These are phyloP conservation scores for Aspergillus nidulans DNA, from an alignment of 495 filamentous ascomycete species.

Conservation along the genomic window DNA sequence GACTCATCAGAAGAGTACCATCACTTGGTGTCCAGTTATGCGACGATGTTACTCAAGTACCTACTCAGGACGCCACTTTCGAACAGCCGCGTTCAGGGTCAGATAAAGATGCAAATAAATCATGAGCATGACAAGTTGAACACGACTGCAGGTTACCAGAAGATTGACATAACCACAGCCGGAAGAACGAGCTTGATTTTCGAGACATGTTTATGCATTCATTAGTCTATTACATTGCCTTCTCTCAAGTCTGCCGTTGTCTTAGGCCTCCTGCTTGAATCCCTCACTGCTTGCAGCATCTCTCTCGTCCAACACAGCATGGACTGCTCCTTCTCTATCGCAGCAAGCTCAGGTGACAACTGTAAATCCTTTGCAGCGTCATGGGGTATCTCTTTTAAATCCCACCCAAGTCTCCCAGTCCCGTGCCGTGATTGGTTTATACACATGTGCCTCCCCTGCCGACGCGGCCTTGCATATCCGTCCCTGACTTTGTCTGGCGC, in stretches of 20 bases:
- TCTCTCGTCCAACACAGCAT: neutral
- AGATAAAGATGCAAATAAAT: too few relatives aligned
- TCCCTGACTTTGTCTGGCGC: too few relatives aligned
- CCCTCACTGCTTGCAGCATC: neutral
- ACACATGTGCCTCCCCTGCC: neutral
- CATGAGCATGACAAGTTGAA: neutral
- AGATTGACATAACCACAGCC: neutral
- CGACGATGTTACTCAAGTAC: too few relatives aligned
- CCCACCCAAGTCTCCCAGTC: neutral
- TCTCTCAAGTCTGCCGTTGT: neutral
- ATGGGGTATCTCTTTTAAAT: neutral
- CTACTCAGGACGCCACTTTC: too few relatives aligned
- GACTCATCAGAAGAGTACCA: neutral
- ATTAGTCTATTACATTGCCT: neutral
- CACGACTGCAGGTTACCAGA: neutral
- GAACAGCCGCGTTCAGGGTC: too few relatives aligned
- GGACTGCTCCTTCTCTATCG: neutral
- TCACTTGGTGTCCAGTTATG: neutral
- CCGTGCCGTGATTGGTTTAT: conserved; percentile 24
- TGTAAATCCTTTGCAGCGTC: neutral
- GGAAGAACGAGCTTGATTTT: neutral
- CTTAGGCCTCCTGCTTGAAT: neutral
- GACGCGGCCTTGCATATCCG: too few relatives aligned
- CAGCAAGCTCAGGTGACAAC: conserved; percentile 5
- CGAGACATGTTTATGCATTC: neutral